Evolutionary conservation across 495 filamentous ascomycete species (phyloP).

Genomic region (Lasiosphaeria miniovina): DNA sequence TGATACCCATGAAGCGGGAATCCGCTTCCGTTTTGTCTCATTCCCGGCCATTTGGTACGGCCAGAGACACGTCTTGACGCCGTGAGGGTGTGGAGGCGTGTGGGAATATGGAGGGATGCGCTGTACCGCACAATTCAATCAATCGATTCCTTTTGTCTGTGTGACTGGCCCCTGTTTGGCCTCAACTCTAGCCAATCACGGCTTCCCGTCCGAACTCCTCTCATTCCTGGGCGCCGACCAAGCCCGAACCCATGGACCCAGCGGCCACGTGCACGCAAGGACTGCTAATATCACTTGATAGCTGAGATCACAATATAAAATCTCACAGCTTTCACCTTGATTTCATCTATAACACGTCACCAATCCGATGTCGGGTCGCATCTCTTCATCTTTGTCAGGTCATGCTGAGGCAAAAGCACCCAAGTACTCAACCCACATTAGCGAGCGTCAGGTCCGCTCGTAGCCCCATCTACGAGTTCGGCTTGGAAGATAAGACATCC

Average conservation of each 20-base stretch:
- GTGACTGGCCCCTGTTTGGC: conserved; percentile 20
- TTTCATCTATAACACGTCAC: conserved; percentile 9
- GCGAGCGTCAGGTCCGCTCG: not conserved
- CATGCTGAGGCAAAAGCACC: not conserved
- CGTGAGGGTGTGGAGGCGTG: conserved; percentile 17
- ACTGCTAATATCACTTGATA: conserved; percentile 19
- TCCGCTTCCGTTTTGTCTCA: conserved; percentile 17
- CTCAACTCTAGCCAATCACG: conserved; percentile 19
- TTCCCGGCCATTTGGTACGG: conserved; percentile 12
- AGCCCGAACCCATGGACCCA: conserved; percentile 20
- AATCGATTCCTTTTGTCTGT: conserved; percentile 16
- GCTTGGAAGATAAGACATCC: conserved; percentile 7
- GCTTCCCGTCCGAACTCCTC: not conserved
- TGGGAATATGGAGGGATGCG: conserved; percentile 21
- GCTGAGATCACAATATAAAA: conserved; percentile 24
- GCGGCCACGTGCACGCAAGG: conserved; percentile 28
- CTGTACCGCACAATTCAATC: conserved; percentile 20
- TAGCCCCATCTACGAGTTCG: not conserved
- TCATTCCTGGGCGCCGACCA: not conserved
- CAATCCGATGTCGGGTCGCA: conserved; percentile 5
- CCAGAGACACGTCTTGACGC: conserved; percentile 5
- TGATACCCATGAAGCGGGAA: conserved; percentile 26
- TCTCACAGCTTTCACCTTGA: conserved; percentile 15
- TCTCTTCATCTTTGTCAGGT: conserved; percentile 16
- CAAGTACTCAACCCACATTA: not conserved